A percentile compares a stretch with the other conserved stretches of the same genome.
Evolutionary conservation across 129 eudicot species (phyloP).

Genomic region (Silybum marianum): DNA sequence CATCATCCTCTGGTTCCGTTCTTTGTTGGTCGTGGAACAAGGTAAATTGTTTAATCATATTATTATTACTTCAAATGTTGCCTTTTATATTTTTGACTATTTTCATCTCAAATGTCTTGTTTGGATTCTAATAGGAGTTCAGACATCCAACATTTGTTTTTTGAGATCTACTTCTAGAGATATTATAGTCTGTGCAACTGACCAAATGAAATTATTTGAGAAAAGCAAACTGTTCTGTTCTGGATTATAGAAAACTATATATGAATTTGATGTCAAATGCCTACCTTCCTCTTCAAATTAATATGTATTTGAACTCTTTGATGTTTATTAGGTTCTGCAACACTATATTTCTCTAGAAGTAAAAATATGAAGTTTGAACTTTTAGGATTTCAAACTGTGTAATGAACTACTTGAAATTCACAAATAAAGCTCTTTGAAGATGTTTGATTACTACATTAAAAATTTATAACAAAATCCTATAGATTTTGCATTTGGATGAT

Average conservation of each 20-base stretch:
- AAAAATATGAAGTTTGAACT: neutral
- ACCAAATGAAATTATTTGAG: neutral
- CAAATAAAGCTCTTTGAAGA: neutral
- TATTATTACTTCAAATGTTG: neutral
- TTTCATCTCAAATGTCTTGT: neutral
- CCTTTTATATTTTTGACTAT: neutral
- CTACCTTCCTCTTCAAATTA: neutral
- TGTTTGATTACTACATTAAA: neutral
- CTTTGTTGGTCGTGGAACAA: slow-evolving; percentile 92
- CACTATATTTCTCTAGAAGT: neutral
- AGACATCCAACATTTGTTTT: no score
- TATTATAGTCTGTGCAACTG: neutral
- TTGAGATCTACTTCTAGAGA: neutral
- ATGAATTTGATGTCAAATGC: neutral
- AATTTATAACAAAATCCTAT: neutral
- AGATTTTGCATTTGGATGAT: neutral
- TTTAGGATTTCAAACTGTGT: neutral
- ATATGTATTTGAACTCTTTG: neutral
- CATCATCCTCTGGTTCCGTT: slow-evolving; percentile 70
- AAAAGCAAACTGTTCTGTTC: neutral
- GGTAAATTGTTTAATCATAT: slow-evolving; percentile 35
- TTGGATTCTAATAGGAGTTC: no score
- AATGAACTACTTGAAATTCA: neutral
- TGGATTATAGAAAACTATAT: neutral
- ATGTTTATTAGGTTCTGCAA: neutral